phyloP scores from a whole-genome alignment of 768 basidiomycete genomes.

The Hygrophorus russula region DNA sequence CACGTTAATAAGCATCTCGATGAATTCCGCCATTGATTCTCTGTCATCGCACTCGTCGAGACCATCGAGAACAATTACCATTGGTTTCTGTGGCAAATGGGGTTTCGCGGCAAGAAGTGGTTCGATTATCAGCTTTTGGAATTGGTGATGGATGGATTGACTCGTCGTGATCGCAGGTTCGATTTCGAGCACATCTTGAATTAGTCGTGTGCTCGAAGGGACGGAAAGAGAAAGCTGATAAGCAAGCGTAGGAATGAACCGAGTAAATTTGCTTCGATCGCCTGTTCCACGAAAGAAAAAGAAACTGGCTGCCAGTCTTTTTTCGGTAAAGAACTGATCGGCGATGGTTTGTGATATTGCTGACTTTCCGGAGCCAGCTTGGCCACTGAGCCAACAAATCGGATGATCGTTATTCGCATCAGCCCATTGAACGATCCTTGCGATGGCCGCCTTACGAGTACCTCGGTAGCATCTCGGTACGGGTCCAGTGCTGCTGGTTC shows the following conservation, averaged over 20 bases:
- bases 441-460: no score
- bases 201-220: background rate
- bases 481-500: no score
- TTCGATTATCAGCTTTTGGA: slow-evolving; percentile 22
- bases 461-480: no score
- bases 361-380: slow-evolving; percentile 16
- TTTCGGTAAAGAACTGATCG: slow-evolving; percentile 6
- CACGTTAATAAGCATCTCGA: slow-evolving; percentile 16
- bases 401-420: no score
- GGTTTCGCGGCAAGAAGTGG: slow-evolving; percentile 4
- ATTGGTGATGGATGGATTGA: slow-evolving; percentile 11
- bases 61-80: slow-evolving; percentile 22
- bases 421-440: no score
- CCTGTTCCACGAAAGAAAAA: slow-evolving; percentile 20
- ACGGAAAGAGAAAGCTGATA: slow-evolving; percentile 15
- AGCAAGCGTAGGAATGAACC: slow-evolving; percentile 20
- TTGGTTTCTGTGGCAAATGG: slow-evolving; percentile 6
- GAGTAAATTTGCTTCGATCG: slow-evolving; percentile 15
- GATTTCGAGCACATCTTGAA: background rate
- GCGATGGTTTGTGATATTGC: slow-evolving; percentile 20
- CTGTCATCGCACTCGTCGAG: slow-evolving; percentile 22
- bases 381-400: no score
- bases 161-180: background rate
- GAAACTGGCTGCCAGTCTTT: slow-evolving; percentile 17
- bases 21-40: slow-evolving; percentile 14